These are phyloP conservation scores for Pleurotus eryngii DNA, from an alignment of 768 basidiomycete species.

Conservation along the genomic window DNA sequence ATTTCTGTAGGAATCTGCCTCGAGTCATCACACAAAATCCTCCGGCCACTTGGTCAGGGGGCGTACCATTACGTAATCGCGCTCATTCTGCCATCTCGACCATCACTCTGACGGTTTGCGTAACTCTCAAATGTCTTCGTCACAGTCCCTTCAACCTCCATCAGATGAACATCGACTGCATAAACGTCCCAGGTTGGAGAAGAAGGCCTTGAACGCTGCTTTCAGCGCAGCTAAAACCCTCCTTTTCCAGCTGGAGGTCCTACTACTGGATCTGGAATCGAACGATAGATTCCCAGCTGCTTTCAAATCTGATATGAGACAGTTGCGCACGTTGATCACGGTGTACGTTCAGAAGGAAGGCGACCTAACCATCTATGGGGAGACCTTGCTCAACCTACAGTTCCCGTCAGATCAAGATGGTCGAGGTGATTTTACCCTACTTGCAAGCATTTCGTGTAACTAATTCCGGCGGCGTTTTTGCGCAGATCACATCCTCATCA, in stretches of 20 bases:
- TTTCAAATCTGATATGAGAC: background rate
- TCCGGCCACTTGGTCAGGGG: no score
- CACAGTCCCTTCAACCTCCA: background rate
- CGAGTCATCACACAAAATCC: no score
- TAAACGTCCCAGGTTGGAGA: background rate
- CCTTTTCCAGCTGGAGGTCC: background rate
- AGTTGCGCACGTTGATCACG: background rate
- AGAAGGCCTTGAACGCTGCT: background rate
- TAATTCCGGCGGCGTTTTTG: background rate
- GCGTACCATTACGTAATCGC: no score
- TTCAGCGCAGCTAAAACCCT: background rate
- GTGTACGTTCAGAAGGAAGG: background rate
- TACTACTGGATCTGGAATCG: background rate
- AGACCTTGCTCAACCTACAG: background rate
- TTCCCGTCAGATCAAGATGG: background rate
- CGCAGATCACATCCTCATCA: background rate
- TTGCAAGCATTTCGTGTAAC: background rate
- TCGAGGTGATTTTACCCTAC: background rate
- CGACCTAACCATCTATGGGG: background rate
- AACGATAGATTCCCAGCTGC: background rate
- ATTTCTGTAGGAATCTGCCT: no score
- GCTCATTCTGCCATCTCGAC: no score
- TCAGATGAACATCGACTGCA: background rate
- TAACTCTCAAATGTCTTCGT: background rate
- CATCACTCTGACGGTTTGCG: no score